Evolutionary conservation across 2,329 filamentous ascomycete species (phyloP), one percentile per base, ranked within the genome.

Genomic region (Xylogone sp.): DNA sequence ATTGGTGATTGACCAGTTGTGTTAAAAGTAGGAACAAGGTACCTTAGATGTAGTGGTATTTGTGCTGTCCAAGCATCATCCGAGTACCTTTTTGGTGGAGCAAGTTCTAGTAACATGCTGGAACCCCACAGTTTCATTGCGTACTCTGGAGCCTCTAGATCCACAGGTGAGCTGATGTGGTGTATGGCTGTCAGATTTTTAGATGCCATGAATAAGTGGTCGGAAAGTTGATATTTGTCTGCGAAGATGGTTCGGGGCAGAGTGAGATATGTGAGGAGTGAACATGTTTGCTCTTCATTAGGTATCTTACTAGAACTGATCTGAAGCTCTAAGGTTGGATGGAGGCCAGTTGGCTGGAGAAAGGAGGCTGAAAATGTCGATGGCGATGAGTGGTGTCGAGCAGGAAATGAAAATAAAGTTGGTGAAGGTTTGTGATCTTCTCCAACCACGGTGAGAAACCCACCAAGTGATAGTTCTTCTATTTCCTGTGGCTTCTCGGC

Each of bases 101-200:
- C 79, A 39, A 97, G 77, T 65, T 94, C 85, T 19, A 97, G 70
- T 3, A 97, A 76, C 16, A 90, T 76, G 16, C 79, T 83, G 0
- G 87, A 92, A 4, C 93, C 93, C 93, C 93, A 97, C 27, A 76
- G 69, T 6, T 78, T 65, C 24, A 90, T 78, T 1, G 85, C 82
- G 74, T 95, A 97, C 61, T 87, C 86, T 1, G 93, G 93, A 0
- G 90, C 91, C 72, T 97, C 93, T 49, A 97, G 84, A 59, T 97
- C 92, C 6, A 92, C 88, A 19, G 90, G 88, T 12, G 88, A 81
- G 21, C 83, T 84, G 13, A 90, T 78, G 56, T 86, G 82, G 43
- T 78, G 83, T 42, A 95, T 72, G 2, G 80, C 74, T 2, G 78
- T 75, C 19, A 97, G 77, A 63, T 95, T 90, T 62, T 96, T 90